A percentile compares a stretch with the other conserved stretches of the same genome.
These are phyloP conservation scores for Colletotrichum theobromicola DNA, from an alignment of 2,329 filamentous ascomycete species.

Conservation along the genomic window DNA sequence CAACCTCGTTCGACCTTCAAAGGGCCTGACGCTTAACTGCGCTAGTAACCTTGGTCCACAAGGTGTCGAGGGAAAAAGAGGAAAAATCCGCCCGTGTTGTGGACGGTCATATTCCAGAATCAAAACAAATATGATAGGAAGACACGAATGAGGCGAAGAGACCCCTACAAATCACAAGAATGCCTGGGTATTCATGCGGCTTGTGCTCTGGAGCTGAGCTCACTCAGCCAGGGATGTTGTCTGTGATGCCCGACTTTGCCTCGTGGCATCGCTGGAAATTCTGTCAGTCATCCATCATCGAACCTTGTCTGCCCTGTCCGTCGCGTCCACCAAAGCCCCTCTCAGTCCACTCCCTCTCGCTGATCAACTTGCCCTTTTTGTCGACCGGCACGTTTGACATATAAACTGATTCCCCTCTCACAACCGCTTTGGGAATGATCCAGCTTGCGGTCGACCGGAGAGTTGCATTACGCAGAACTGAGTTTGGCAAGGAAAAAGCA, in stretches of 20 bases:
- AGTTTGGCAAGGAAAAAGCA: background rate
- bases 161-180: background rate
- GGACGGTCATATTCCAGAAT: background rate
- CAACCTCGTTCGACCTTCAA: background rate
- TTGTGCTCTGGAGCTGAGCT: background rate
- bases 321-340: background rate
- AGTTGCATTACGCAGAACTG: background rate
- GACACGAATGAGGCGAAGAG: background rate
- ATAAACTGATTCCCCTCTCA: background rate
- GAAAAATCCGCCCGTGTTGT: background rate
- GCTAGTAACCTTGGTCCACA: conserved; percentile 10
- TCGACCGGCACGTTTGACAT: background rate
- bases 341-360: background rate
- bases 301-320: background rate
- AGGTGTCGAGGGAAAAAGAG: background rate
- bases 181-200: background rate
- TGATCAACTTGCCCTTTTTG: background rate
- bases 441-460: background rate
- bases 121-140: background rate
- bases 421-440: background rate
- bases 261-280: background rate
- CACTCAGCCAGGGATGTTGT: background rate
- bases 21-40: background rate
- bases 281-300: background rate
- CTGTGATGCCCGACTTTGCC: background rate